Evolutionary conservation across 169 alveolate genomes (phyloP), one percentile per base, ranked within the genome.

Genomic region (Cryptosporidium tyzzeri): DNA sequence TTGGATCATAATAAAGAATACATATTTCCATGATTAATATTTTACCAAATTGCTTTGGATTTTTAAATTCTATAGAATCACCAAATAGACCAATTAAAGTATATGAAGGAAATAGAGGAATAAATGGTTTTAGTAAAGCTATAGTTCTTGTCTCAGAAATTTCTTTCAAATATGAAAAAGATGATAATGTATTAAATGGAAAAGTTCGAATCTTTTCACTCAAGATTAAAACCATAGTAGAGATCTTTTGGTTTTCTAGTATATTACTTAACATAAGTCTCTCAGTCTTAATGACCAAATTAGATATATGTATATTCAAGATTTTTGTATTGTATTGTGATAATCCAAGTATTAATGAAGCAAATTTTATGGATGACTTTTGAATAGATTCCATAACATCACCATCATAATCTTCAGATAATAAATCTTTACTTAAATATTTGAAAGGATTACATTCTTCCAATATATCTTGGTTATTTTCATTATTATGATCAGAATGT

Each of bases 351-450:
- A 80, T 10, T 18, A 80, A 41, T 12, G 69, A 41, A 10, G 35
- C 53, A 31, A 41, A 45, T 62, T 44, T 80, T 31, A 80, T 23
- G 1, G 89, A 59, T 9, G 89, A 80, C 51, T 80, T 80, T 48
- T 80, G 89, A n/a, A 80, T 41, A 16, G 89, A 70, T 1, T 80
- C 89, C 89, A 80, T 62, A 4, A 80, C 12, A 44, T 80, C 89
- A 1, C 68, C 80, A 2, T 65, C 65, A 31, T 62, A 59, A 12
- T 80, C 89, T 12, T 80, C 89, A 23, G 65, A n/a, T 26, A 80
- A 39, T 14, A 80, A 18, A 26, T 62, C 89, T 26, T 80, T 65
- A 29, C 50, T 9, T 21, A 80, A 31, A 33, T 61, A 80, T 0
- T 33, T 21, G 41, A 80, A 80, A 9, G 89, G 89, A 41, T 80